Percentiles rank a stretch among this genome's conserved stretches.
phyloP scores from a whole-genome alignment of 768 basidiomycete genomes.

The Trametes meyenii region DNA sequence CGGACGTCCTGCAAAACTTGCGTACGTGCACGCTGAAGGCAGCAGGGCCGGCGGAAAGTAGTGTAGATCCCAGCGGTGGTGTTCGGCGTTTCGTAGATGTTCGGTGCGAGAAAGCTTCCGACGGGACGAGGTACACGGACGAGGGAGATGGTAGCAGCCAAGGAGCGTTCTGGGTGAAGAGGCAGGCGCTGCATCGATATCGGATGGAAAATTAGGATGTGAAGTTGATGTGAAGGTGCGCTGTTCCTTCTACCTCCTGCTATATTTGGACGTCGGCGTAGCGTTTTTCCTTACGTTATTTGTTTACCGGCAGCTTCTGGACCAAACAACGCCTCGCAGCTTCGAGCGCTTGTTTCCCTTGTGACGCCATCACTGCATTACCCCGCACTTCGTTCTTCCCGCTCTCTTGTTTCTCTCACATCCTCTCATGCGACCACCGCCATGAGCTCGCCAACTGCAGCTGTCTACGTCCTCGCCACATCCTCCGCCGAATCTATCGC shows the following conservation, averaged over 20 bases:
- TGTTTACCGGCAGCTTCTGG: constrained; percentile 30
- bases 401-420: neutral
- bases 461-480: constrained; percentile 1
- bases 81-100: too few relatives aligned
- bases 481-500: neutral
- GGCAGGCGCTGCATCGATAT: constrained; percentile 12
- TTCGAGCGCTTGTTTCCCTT: neutral
- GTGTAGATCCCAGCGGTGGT: too few relatives aligned
- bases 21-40: too few relatives aligned
- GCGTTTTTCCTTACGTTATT: constrained; percentile 19
- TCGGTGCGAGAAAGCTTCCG: too few relatives aligned
- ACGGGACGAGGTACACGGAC: too few relatives aligned
- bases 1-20: too few relatives aligned
- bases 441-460: constrained; percentile 6
- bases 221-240: constrained; percentile 20
- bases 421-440: neutral
- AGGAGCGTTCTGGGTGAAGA: neutral
- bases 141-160: neutral
- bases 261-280: constrained; percentile 21
- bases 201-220: constrained; percentile 17
- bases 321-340: constrained; percentile 26
- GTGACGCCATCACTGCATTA: neutral
- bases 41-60: too few relatives aligned
- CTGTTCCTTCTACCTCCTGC: constrained; percentile 19
- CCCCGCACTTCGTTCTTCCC: neutral